Evolutionary conservation across 768 basidiomycete genomes (phyloP), one percentile per base, ranked within the genome.

Genomic region (Chalciporus chontae): DNA sequence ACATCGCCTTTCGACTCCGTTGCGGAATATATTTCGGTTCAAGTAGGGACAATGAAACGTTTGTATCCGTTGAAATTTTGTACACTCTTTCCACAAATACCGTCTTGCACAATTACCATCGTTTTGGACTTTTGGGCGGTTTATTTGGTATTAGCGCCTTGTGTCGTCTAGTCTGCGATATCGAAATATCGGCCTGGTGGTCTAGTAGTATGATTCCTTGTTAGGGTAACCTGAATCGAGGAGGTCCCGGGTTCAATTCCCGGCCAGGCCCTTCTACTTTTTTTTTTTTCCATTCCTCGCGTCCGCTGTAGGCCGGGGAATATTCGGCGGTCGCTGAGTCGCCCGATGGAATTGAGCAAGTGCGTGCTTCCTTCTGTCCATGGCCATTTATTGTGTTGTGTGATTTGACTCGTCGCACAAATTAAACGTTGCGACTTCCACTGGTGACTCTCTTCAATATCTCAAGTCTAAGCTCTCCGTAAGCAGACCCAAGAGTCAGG

Each of bases 181-280:
- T 2, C 1, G 4, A 2, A 5, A 36, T 36, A 43, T 44, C 55
- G 74, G 73, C 73, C 74, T 74, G 74, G 67, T 74, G 74, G 73
- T 75, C 74, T 74, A 74, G 74, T 73, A 73, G 74, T 75, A 75
- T 75, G 74, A 75, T 74, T 74, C 74, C 71, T 73, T 74, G 70
- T 75, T 75, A 74, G 73, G 73, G 74, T 61, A 47, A 15, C 47
- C 50, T 58, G 53, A 70, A 51, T 78, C 74, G 76, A 77, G 76
- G 76, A 78, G 76, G 77, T 75, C 76, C 77, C 72, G 76, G 75
- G 76, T 78, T 78, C 76, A 74, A 78, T 76, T 76, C 76, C 75
- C 75, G 72, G 73, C 67, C 69, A 77, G 75, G 76, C 76, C 77
- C 75, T 14, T 31, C 29, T 13, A 29, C 11, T 31, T 31, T 31